These are phyloP conservation scores for Viola odorata DNA, from an alignment of 345 rosid species.

Conservation along the genomic window DNA sequence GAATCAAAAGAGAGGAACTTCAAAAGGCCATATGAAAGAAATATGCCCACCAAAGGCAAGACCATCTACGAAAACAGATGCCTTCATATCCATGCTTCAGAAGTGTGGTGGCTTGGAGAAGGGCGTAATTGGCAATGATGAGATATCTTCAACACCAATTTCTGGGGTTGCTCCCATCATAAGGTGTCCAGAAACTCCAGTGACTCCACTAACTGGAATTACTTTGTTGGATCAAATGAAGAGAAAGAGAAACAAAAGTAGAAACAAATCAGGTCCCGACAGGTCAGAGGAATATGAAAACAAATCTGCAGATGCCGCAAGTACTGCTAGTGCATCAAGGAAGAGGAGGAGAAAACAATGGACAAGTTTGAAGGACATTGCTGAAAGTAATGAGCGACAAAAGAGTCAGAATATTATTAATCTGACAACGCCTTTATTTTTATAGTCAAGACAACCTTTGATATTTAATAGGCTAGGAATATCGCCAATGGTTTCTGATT, in stretches of 20 bases:
- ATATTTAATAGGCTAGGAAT: too few relatives aligned
- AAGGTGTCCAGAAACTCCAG: conserved; percentile 28
- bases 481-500: too few relatives aligned
- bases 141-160: conserved; percentile 18
- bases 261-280: conserved; percentile 9
- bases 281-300: conserved; percentile 29
- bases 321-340: conserved; percentile 23
- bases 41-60: conserved; percentile 17
- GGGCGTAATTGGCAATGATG: conserved; percentile 15
- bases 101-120: conserved; percentile 9
- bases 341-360: conserved; percentile 43
- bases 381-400: conserved; percentile 25
- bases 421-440: conserved; percentile 31
- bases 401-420: conserved; percentile 11
- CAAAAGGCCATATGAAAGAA: conserved; percentile 43
- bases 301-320: conserved; percentile 9
- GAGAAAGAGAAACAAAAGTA: conserved; percentile 37
- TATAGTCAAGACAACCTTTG: background rate
- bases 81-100: conserved; percentile 13
- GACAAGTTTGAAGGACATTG: conserved; percentile 49
- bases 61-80: conserved; percentile 2
- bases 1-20: conserved; percentile 52
- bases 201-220: conserved; percentile 20
- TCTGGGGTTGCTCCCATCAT: conserved; percentile 12
- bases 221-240: conserved; percentile 37